Evolutionary conservation across 371 early-diverging fungal species (phyloP).

Genomic region (Mortierella sp.): DNA sequence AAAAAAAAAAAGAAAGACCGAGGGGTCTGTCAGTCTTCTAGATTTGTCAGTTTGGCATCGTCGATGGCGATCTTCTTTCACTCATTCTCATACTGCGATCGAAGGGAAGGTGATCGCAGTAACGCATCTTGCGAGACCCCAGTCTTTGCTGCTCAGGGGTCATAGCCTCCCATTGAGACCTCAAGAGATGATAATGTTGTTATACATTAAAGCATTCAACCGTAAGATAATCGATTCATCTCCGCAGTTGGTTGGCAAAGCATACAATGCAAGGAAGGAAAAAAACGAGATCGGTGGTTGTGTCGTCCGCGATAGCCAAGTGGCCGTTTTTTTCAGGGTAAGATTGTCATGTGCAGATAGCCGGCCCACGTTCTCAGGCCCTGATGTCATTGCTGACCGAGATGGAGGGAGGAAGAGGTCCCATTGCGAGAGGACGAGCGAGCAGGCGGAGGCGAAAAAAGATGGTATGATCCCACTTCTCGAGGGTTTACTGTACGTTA

Average conservation of each 20-base stretch:
- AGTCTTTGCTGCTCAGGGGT: too few relatives aligned
- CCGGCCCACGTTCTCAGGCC: too few relatives aligned
- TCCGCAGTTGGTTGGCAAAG: not conserved
- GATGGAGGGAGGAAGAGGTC: not conserved
- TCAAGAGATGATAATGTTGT: too few relatives aligned
- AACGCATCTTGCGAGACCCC: too few relatives aligned
- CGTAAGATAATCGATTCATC: not conserved
- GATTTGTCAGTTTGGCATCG: not conserved
- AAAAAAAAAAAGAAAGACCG: not conserved
- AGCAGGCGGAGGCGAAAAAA: not conserved
- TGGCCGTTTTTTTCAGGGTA: not conserved
- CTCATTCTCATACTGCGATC: not conserved
- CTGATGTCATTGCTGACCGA: not conserved
- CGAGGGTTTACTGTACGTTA: not conserved
- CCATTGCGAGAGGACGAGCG: not conserved
- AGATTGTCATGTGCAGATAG: not conserved
- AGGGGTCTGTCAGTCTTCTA: not conserved
- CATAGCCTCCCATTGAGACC: not conserved
- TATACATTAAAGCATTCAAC: not conserved
- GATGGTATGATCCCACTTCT: not conserved
- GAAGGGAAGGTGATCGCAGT: too few relatives aligned
- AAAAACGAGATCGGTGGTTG: not conserved
- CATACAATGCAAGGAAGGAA: not conserved
- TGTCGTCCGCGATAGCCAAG: not conserved
- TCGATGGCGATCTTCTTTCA: not conserved